These are phyloP conservation scores for Venturia carpophila DNA, from an alignment of 2,329 filamentous ascomycete species.

Conservation along the genomic window DNA sequence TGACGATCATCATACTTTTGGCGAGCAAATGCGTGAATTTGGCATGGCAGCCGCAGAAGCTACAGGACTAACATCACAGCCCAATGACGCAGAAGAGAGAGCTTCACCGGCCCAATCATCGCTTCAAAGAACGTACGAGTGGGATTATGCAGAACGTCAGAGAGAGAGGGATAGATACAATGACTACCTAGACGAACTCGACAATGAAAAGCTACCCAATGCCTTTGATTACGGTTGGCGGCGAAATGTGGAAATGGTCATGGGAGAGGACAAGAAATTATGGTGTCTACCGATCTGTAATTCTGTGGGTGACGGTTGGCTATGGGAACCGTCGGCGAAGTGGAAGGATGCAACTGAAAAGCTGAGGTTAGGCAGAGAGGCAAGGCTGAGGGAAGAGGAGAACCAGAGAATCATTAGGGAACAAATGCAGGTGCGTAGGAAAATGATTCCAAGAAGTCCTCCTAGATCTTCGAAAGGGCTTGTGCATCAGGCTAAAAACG, in stretches of 20 bases:
- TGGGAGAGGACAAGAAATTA: constrained; percentile 62
- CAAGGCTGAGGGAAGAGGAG: constrained; percentile 44
- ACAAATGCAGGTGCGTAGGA: constrained; percentile 30
- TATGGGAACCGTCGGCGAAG: constrained; percentile 75
- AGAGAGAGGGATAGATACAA: constrained; percentile 62
- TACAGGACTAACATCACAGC: constrained; percentile 34
- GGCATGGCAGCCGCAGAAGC: constrained; percentile 68
- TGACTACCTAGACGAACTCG: constrained; percentile 80
- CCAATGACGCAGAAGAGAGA: constrained; percentile 68
- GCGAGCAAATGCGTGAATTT: constrained; percentile 71
- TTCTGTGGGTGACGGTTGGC: constrained; percentile 87
- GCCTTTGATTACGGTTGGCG: constrained; percentile 87
- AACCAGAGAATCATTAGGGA: constrained; percentile 37
- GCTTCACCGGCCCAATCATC: constrained; percentile 32
- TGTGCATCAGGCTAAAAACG: constrained; percentile 13
- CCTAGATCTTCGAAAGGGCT: constrained; percentile 37
- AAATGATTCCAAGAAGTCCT: constrained; percentile 28
- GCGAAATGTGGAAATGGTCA: constrained; percentile 71
- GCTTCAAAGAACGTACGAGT: constrained; percentile 27
- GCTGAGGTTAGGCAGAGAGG: constrained; percentile 47
- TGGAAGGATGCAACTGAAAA: constrained; percentile 67
- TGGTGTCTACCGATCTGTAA: constrained; percentile 79
- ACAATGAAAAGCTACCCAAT: constrained; percentile 79
- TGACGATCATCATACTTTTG: constrained; percentile 30
- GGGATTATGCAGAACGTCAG: constrained; percentile 52